Conservation (phyloP, 441 rosid species). For the Melastoma candidum region DNA sequence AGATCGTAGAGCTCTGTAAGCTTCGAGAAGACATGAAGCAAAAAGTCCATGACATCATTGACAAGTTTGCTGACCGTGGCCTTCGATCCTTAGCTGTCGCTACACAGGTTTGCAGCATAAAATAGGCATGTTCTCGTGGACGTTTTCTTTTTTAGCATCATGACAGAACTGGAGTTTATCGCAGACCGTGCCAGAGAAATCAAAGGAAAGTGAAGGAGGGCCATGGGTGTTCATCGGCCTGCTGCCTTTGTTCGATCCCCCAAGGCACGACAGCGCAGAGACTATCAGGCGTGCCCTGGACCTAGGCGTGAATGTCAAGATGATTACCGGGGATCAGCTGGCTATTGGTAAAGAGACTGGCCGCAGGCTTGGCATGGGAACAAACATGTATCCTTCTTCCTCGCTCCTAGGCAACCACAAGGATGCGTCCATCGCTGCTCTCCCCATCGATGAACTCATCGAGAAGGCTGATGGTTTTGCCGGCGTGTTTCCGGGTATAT, state of each 20-base stretch:
- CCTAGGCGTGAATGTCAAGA: slow-evolving; percentile 69
- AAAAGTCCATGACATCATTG: slow-evolving; percentile 46
- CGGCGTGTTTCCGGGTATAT: slow-evolving; percentile 66
- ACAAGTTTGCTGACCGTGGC: no score
- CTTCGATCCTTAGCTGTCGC: slow-evolving; percentile 52
- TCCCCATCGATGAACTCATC: no score
- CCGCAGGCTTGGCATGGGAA: slow-evolving; percentile 68
- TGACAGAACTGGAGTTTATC: no score
- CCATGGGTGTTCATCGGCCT: slow-evolving; percentile 63
- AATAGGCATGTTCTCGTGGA: no score
- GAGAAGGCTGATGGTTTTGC: slow-evolving; percentile 79
- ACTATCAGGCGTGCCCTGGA: slow-evolving; percentile 56
- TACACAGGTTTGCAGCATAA: slow-evolving; percentile 45
- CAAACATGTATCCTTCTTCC: no score
- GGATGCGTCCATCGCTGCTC: no score
- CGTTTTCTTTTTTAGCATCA: no score
- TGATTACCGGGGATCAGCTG: slow-evolving; percentile 72
- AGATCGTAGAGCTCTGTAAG: slow-evolving; percentile 49
- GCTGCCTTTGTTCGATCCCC: slow-evolving; percentile 69
- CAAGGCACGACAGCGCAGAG: slow-evolving; percentile 73
- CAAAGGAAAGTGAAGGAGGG: slow-evolving; percentile 40
- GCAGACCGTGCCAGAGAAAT: slow-evolving; percentile 37
- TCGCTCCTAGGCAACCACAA: no score
- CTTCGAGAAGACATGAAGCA: slow-evolving; percentile 33
- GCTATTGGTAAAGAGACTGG: slow-evolving; percentile 74